Base-by-base conservation (phyloP, 2,329 filamentous ascomycete species). In the Aureobasidium mangrovei region DNA sequence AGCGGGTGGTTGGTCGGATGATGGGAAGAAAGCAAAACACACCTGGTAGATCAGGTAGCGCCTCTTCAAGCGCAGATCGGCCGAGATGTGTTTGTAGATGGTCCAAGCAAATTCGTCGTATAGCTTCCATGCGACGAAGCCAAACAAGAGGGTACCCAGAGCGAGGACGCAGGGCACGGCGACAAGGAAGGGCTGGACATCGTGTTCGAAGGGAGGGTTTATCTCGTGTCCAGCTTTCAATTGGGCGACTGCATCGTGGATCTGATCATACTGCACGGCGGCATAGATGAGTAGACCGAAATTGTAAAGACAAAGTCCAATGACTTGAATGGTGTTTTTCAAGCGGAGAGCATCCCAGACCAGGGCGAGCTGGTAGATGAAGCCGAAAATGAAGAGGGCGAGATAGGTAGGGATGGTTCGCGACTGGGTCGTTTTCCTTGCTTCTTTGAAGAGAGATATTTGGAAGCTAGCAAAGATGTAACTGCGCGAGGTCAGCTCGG, bases 31-130 rank as follows among this genome's bases (percentile, higher is more conserved):
- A 12, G 10, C 31, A 33, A 39, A n/a, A 64, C 76, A 51, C 75
- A 95, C 90, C 83, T 98, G 93, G 69, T 95, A 98, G 58, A 91
- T 88, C 57, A 98, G 79, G 74, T 95, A 98, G 60, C 93, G 84
- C 73, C 91, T 85, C 79, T 96, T 97, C 85, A 98, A 89, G 64
- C 90, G 84, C 67, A 96, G 81, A 74, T 98, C 93, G 49, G 93
- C 93, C 66, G 91, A 95, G 67, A 98, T 98, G 70, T 95, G 91
- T 77, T 98, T 98, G 72, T 98, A 90, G 65, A 98, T 98, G 56
- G 93, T 93, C 93, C 93, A 98, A 8, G 93, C 91, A 71, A 98
- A 98, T 70, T 96, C 91, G 66, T 95, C 90, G 68, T 98, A 97
- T 32, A 98, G 79, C 74, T 95, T 96, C 87, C 90, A 97, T 2